Conservation (phyloP, 345 rosid genomes). For the Reutealis trisperma region DNA sequence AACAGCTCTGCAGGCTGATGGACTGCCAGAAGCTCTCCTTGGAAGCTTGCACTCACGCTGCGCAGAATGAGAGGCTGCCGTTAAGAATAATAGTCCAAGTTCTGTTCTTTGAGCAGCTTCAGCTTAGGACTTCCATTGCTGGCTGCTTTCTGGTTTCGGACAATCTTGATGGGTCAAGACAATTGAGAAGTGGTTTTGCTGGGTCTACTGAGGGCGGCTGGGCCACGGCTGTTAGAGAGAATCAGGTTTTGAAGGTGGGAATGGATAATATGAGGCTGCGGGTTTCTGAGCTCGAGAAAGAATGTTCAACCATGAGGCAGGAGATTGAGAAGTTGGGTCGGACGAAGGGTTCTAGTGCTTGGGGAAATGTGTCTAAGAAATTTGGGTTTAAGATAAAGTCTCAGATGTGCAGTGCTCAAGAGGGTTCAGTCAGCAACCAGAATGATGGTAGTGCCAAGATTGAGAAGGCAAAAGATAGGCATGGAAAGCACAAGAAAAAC, state of each 20-base stretch:
- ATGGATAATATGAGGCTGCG: constrained; percentile 96
- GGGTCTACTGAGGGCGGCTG: constrained; percentile 84
- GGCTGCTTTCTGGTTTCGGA: constrained; percentile 95
- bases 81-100: constrained; percentile 86
- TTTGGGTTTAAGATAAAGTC: constrained; percentile 87
- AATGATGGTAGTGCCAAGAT: constrained; percentile 48
- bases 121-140: constrained; percentile 93
- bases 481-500: constrained; percentile 63
- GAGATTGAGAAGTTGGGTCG: constrained; percentile 83
- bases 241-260: constrained; percentile 92
- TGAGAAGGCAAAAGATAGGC: constrained; percentile 61
- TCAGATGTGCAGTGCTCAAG: constrained; percentile 96
- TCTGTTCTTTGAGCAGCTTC: constrained; percentile 99
- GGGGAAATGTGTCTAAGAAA: constrained; percentile 57
- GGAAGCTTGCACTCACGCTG: constrained; percentile 98
- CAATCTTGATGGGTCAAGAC: constrained; percentile 90
- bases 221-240: constrained; percentile 91
- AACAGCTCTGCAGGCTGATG: constrained; percentile 85
- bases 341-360: constrained; percentile 30
- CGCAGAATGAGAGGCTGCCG: constrained; percentile 94
- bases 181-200: constrained; percentile 70
- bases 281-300: constrained; percentile 79
- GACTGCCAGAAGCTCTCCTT: constrained; percentile 97
- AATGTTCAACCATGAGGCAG: constrained; percentile 63
- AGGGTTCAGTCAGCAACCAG: constrained; percentile 76